phyloP scores from a whole-genome alignment of 306 rosid genomes.

The Medicago truncatula region DNA sequence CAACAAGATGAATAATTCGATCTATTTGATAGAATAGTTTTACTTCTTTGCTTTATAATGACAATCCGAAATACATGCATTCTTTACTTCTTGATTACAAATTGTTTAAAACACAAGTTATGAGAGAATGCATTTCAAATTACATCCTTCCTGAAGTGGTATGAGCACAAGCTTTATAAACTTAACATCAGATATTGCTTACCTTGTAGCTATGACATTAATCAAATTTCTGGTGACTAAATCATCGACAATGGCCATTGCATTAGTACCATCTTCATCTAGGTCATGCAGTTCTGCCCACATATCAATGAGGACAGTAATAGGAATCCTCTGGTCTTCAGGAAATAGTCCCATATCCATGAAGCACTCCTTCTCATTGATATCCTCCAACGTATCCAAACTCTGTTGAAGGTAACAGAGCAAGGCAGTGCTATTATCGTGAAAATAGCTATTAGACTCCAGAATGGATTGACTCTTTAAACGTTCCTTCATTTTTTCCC shows the following conservation, averaged over 20 bases:
- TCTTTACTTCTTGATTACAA: no score
- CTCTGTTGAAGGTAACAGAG: slow-evolving; percentile 54
- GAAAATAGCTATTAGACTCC: slow-evolving; percentile 22
- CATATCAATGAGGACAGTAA: slow-evolving; percentile 61
- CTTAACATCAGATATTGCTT: not conserved
- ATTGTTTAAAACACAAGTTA: no score
- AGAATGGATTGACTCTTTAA: slow-evolving; percentile 49
- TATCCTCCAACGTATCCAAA: slow-evolving; percentile 55
- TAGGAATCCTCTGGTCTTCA: slow-evolving; percentile 66
- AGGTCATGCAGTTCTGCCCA: slow-evolving; percentile 58
- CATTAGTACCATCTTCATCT: slow-evolving; percentile 42
- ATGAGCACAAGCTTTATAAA: no score
- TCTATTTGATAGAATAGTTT: not conserved
- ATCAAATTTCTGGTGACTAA: slow-evolving; percentile 53
- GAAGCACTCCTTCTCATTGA: slow-evolving; percentile 60
- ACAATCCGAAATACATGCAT: not conserved
- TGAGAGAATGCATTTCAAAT: no score
- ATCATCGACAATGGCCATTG: slow-evolving; percentile 45
- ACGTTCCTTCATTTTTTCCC: slow-evolving; percentile 49
- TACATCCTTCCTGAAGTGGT: no score
- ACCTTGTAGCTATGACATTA: slow-evolving; percentile 62
- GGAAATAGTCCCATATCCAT: slow-evolving; percentile 75
- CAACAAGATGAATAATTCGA: slow-evolving; percentile 2
- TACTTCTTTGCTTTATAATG: not conserved
- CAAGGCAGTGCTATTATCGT: slow-evolving; percentile 19